phyloP scores from a whole-genome alignment of 495 filamentous ascomycete genomes.

The Friedmanniomyces endolithicus region DNA sequence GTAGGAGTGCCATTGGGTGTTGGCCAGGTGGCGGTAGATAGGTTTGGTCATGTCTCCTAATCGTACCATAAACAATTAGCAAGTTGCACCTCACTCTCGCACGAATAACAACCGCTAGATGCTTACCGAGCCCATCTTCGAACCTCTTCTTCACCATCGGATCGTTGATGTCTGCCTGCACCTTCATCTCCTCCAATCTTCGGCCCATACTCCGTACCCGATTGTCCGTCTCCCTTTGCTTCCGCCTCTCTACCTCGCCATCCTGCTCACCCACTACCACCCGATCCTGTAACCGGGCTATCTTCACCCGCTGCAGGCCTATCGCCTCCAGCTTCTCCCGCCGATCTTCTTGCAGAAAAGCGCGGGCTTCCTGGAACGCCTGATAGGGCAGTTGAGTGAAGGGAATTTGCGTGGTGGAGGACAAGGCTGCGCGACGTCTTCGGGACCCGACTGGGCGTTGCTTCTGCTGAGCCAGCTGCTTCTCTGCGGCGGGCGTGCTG shows the following conservation, averaged over 20 bases:
- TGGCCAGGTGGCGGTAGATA: conserved; percentile 82
- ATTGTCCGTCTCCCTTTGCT: conserved; percentile 33
- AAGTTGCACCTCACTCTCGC: neutral
- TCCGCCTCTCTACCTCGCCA: conserved; percentile 26
- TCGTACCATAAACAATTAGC: neutral
- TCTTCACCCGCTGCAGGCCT: conserved; percentile 36
- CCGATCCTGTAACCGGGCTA: conserved; percentile 46
- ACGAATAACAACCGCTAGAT: neutral
- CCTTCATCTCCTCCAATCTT: conserved; percentile 69
- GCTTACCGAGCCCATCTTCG: conserved; percentile 78
- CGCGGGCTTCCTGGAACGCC: conserved; percentile 91
- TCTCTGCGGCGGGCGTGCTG: conserved; percentile 21
- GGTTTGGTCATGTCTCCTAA: conserved; percentile 90
- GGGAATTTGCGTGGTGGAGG: conserved; percentile 56
- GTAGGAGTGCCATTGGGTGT: conserved; percentile 77
- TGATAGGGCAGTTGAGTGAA: conserved; percentile 92
- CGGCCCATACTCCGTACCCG: conserved; percentile 57
- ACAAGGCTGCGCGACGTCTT: conserved; percentile 67
- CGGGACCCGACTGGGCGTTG: conserved; percentile 56
- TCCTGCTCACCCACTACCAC: conserved; percentile 45
- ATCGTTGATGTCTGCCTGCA: conserved; percentile 90
- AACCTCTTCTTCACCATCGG: conserved; percentile 87
- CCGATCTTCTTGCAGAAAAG: conserved; percentile 66
- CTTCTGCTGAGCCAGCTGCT: conserved; percentile 19
- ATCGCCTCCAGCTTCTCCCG: conserved; percentile 61